Evolutionary conservation across 768 basidiomycete genomes (phyloP), one percentile per base, ranked within the genome.

Genomic region (Grammothele lineata): DNA sequence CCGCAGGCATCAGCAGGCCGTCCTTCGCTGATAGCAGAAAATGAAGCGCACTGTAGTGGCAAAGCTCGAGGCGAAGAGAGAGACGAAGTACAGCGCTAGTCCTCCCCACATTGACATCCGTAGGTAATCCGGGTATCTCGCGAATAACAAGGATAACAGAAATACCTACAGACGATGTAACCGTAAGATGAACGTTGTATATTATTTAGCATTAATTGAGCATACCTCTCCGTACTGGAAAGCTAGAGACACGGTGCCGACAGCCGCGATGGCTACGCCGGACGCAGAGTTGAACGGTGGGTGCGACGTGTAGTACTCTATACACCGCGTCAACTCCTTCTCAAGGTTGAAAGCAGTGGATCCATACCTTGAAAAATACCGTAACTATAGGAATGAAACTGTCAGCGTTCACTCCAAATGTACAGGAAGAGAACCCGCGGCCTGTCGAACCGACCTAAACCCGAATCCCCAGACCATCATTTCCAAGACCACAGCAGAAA

Each of bases 391-490:
- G 26, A 11, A 27, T 40, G 11, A 3, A 15, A 10, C 25, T 48
- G 38, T 2, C 4, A 17, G 27, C 26, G 5, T 15, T 23, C n/a
- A n/a, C n/a, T n/a, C n/a, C n/a, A n/a, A n/a, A n/a, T n/a, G n/a
- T 5, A 1, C 12, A 37, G 2, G 15, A 4, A n/a, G n/a, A 26
- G 5, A 10, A 33, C 3, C 17, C 35, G 32, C 11, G 18, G 30
- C 5, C 14, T 9, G 2, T 10, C 12, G 12, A 15, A 43, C 51
- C 2, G n/a, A 62, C 57, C 56, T 57, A 37, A 54, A 62, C 14
- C 40, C 45, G 18, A 60, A 57, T 1, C 56, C 59, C 59, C 57
- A 62, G 2, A 59, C 42, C 51, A 56, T 47, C 40, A 47, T 55
- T 37, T 59, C 57, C 6, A 60, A 19, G 2, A 56, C 30, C 35